phyloP scores from a whole-genome alignment of 2,329 filamentous ascomycete genomes.

The Karstenula rhodostoma region DNA sequence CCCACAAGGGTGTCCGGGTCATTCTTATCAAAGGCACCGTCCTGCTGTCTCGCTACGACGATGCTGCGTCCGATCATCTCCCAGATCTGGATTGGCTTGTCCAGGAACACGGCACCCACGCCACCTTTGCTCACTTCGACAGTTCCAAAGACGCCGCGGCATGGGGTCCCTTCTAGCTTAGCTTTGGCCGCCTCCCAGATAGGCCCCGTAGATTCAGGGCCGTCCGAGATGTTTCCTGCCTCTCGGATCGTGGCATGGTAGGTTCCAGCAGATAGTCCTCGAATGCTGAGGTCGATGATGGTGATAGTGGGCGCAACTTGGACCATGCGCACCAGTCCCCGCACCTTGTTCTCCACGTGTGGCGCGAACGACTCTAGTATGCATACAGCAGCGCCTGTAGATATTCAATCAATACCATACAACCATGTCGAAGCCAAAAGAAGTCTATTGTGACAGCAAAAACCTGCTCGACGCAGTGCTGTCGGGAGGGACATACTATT shows the following conservation, averaged over 20 bases:
- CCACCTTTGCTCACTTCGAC: constrained; percentile 80
- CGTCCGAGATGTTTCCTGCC: constrained; percentile 84
- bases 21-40: constrained; percentile 70
- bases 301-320: constrained; percentile 82
- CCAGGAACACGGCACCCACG: constrained; percentile 80
- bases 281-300: constrained; percentile 85
- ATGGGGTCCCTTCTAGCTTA: constrained; percentile 55
- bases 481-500: constrained; percentile 69
- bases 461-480: constrained; percentile 7
- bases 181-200: constrained; percentile 73
- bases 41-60: constrained; percentile 76
- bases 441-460: constrained; percentile 23
- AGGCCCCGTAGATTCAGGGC: constrained; percentile 81
- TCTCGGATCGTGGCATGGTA: constrained; percentile 88
- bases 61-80: constrained; percentile 95
- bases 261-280: constrained; percentile 79
- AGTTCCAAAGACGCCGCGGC: constrained; percentile 74
- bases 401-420: constrained; percentile 24
- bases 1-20: constrained; percentile 88
- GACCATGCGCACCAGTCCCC: constrained; percentile 91
- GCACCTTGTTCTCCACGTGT: constrained; percentile 71
- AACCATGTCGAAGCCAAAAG: constrained; percentile 12
- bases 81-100: constrained; percentile 87
- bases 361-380: constrained; percentile 87
- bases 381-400: constrained; percentile 81